Conservation (phyloP, 352 stramenopile species). For the Nothophytophthora sp. region DNA sequence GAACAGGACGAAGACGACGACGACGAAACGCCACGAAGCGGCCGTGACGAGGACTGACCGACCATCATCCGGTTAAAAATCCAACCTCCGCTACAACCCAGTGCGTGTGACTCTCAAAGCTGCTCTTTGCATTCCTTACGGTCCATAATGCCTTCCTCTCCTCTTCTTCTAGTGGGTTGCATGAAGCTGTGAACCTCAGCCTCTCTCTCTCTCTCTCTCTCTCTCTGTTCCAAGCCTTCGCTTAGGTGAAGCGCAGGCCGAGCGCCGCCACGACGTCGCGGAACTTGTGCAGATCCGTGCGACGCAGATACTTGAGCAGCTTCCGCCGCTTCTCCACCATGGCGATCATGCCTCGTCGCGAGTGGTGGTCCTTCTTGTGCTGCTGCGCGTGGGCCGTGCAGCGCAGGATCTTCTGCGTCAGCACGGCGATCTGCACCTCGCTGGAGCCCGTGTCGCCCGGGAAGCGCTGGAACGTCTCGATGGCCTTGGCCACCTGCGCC, state of each 20-base stretch:
- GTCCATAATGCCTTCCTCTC: neutral
- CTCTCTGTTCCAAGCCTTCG: neutral
- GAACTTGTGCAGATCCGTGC: slow-evolving; percentile 82
- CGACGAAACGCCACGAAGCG: no score
- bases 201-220: slow-evolving; percentile 2
- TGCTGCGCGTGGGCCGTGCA: slow-evolving; percentile 71
- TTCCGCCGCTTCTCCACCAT: slow-evolving; percentile 89
- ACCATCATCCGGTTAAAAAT: no score
- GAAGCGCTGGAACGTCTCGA: slow-evolving; percentile 88
- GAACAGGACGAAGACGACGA: slow-evolving; percentile 33
- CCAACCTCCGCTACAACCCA: neutral
- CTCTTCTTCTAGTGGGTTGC: neutral
- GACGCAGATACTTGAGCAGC: slow-evolving; percentile 84
- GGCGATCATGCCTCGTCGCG: slow-evolving; percentile 77
- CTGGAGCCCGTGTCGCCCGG: slow-evolving; percentile 84
- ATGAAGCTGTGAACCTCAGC: no score
- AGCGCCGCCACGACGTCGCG: slow-evolving; percentile 76
- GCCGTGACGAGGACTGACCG: no score
- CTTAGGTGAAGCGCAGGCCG: slow-evolving; percentile 77
- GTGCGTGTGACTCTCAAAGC: no score
- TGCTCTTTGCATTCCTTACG: slow-evolving; percentile 10
- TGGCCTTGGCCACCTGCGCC: slow-evolving; percentile 72
- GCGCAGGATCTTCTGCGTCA: slow-evolving; percentile 87
- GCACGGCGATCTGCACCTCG: slow-evolving; percentile 84
- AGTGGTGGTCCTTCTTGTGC: slow-evolving; percentile 91